These are phyloP conservation scores for Echium plantagineum DNA, from an alignment of 257 asterid genomes.

Conservation along the genomic window DNA sequence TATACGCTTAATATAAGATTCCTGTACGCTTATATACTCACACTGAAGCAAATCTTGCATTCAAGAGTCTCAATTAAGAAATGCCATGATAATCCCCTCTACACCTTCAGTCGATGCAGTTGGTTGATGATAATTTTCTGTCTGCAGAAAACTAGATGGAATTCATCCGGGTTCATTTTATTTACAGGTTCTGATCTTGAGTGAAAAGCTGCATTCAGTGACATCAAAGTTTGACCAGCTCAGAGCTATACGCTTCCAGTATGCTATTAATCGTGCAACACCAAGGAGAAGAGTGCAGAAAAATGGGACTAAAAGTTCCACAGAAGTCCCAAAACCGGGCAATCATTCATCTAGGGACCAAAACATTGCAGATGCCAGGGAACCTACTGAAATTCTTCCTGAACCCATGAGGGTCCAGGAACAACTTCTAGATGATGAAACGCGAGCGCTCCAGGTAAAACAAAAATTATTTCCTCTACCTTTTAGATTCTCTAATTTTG, in stretches of 20 bases:
- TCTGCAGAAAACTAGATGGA: not conserved
- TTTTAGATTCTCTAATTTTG: conserved; percentile 1
- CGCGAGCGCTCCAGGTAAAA: conserved; percentile 76
- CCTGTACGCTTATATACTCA: no score
- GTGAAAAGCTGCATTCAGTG: conserved; percentile 83
- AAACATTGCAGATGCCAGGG: conserved; percentile 32
- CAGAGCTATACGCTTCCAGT: conserved; percentile 92
- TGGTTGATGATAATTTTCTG: no score
- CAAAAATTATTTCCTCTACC: not conserved
- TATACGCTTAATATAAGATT: no score
- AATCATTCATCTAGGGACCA: conserved; percentile 19
- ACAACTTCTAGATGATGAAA: conserved; percentile 71
- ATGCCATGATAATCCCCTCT: not conserved
- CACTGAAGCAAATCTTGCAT: no score
- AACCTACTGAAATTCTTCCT: conserved; percentile 31
- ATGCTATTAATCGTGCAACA: conserved; percentile 66
- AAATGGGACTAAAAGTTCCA: conserved; percentile 15
- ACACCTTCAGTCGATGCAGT: no score
- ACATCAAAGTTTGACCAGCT: conserved; percentile 84
- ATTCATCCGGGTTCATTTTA: not conserved
- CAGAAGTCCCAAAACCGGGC: conserved; percentile 20
- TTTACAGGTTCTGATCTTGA: conserved; percentile 68
- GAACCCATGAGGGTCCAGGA: conserved; percentile 55
- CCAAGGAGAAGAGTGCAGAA: conserved; percentile 65
- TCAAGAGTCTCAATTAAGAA: not conserved